Base-by-base conservation (phyloP, 2,329 filamentous ascomycete genomes). In the Ilyonectria destructans region DNA sequence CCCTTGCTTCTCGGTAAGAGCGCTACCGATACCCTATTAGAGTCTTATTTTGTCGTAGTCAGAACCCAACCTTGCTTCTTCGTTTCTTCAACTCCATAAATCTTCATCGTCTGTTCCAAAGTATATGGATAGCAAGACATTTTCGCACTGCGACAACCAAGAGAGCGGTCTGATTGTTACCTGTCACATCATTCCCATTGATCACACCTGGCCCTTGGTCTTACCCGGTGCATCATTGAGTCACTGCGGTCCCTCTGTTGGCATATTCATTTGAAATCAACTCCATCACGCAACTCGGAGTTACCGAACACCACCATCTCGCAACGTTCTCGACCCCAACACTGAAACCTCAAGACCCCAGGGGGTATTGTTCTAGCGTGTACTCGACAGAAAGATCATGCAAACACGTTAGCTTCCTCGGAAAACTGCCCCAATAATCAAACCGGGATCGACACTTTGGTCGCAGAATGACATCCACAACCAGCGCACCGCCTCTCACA, bases 381-480 rank as follows among this genome's bases (percentile, higher is more conserved):
- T 54, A 12, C 33, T 45, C 6, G 13, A n/a, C 26, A 56, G 33
- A 56, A 19, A 9, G 26, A 29, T 26, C 31, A 51, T 51, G 33
- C 58, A 37, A 8, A 45, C 21, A n/a, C 23, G 29, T 31, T 40
- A 49, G 46, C 43, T 58, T 40, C 33, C n/a, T 12, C 17, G 2
- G 45, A 33, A 40, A n/a, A n/a, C 9, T 7, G 43, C 13, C 43
- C 37, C 9, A 19, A 19, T 54, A 45, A 51, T 48, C 43, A 29
- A 46, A 54, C 23, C 7, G 54, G 26, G 52, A 58, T 52, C 54
- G 31, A 40, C 64, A 58, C 21, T 17, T 46, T 29, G 29, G 19
- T 4, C 23, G 26, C 51, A 57, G 65, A 74, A 83, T 86, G 84
- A 79, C 78, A 77, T 71, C 79, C 77, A 13, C 69, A 57, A 59